phyloP scores from a whole-genome alignment of 306 rosid genomes.

The Prunus mira region DNA sequence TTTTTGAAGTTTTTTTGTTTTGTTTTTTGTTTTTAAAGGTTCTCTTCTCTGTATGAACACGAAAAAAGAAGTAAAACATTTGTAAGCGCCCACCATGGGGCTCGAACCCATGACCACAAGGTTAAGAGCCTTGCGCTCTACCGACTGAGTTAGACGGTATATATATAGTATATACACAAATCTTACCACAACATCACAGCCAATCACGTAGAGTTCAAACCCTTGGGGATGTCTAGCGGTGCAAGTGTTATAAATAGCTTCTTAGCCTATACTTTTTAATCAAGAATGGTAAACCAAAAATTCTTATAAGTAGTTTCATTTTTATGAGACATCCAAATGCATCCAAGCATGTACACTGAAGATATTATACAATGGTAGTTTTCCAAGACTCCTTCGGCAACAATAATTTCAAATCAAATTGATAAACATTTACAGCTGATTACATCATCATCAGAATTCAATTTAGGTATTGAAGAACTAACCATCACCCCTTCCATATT shows the following conservation, averaged over 20 bases:
- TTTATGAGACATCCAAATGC: background rate
- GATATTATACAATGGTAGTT: background rate
- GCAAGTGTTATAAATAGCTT: background rate
- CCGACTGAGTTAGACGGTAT: no score
- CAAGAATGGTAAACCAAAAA: background rate
- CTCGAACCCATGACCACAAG: no score
- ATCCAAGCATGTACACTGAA: constrained; percentile 1
- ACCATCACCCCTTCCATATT: constrained; percentile 54
- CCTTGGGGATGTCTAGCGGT: no score
- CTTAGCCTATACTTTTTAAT: background rate
- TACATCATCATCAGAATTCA: constrained; percentile 50
- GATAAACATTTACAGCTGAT: constrained; percentile 70
- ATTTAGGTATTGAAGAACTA: constrained; percentile 65
- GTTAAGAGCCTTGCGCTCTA: no score
- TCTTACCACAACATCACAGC: no score
- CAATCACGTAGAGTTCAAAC: no score
- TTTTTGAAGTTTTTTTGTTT: no score
- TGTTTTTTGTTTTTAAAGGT: no score
- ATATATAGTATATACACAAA: no score
- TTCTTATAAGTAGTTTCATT: background rate
- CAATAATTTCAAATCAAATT: constrained; percentile 50
- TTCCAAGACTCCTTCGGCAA: background rate
- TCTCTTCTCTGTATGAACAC: no score
- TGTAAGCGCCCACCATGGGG: no score
- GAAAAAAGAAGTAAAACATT: no score